Base-by-base conservation (phyloP, 352 stramenopile species). In the Halophytophthora polymorphica region DNA sequence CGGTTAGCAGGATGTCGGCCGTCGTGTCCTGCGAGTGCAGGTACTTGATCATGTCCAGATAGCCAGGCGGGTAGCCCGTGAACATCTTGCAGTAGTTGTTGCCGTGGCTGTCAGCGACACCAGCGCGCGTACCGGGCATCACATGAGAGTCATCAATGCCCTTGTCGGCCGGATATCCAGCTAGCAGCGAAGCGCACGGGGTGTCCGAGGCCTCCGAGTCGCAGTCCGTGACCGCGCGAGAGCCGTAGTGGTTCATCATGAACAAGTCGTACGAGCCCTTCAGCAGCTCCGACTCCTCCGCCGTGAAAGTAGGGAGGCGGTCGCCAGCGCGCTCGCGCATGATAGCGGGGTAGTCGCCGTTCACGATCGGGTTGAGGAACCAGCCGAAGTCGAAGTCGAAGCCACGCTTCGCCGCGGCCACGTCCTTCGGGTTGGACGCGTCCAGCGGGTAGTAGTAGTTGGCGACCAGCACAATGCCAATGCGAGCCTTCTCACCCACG, bases 181-280 rank as follows among this genome's bases (percentile, higher is more conserved):
- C 47, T 18, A 56, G 40, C 37, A 78, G 61, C 3, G 49, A 52
- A 21, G 41, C 44, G 48, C 71, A 82, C 22, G 61, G 57, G 6
- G 65, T 52, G 13, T 49, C 61, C 0, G 66, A 77, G 6, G 41
- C 45, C 21, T 61, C 46, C n/a, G 61, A 71, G 34, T 61, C 49
- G 92, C 68, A 81, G 56, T 88, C 65, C 7, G 75, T 83, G 18
- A 83, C 74, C 0, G 65, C 44, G 17, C 66, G 63, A 45, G 91
- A 87, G 28, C 63, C 72, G 70, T 98, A 98, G 61, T 98, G 89
- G 69, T 98, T 98, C 17, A 98, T 69, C 48, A 96, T 96, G 47
- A 98, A 91, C 49, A 98, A 90, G 50, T 98, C 96, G 55, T 83
- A 83, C 29, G 84, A 96, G n/a, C 75, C 79, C 42, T 71, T 70